Conservation (phyloP, 1,139 yeast species). For the Lodderomyces metapsilosis region DNA sequence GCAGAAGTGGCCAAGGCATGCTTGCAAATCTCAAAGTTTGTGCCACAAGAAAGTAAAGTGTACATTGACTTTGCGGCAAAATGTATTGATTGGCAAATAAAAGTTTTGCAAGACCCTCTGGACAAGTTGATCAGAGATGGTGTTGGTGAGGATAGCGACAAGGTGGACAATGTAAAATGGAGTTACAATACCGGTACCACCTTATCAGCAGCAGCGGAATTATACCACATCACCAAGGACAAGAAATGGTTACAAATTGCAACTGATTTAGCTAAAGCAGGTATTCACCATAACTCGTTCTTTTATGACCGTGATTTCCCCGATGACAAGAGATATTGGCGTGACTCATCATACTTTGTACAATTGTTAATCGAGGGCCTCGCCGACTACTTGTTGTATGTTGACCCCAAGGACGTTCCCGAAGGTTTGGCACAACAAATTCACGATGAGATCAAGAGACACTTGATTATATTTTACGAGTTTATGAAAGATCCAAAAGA, state of each 20-base stretch:
- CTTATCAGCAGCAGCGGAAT: constrained; percentile 51
- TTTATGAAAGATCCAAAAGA: constrained; percentile 59
- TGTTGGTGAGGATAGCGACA: constrained; percentile 47
- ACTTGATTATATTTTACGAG: constrained; percentile 53
- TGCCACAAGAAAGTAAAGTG: constrained; percentile 43
- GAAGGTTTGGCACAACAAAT: constrained; percentile 35
- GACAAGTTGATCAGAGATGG: constrained; percentile 67
- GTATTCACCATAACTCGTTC: constrained; percentile 53
- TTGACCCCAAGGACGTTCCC: constrained; percentile 44
- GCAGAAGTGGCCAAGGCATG: constrained; percentile 72
- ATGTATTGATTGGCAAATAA: constrained; percentile 56
- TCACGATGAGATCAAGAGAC: constrained; percentile 47
- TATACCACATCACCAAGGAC: constrained; percentile 54
- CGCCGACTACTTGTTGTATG: constrained; percentile 59
- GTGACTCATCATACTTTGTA: constrained; percentile 63
- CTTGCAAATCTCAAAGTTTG: constrained; percentile 54
- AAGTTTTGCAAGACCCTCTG: constrained; percentile 48
- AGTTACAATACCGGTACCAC: constrained; percentile 73
- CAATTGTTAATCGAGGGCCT: constrained; percentile 68
- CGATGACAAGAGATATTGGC: constrained; percentile 57
- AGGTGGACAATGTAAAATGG: constrained; percentile 55
- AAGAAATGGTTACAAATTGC: constrained; percentile 57
- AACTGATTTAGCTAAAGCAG: constrained; percentile 58
- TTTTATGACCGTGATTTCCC: constrained; percentile 68
- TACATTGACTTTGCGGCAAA: constrained; percentile 54